Evolutionary conservation across 768 basidiomycete genomes (phyloP).

Genomic region (Suillus hirtellus): DNA sequence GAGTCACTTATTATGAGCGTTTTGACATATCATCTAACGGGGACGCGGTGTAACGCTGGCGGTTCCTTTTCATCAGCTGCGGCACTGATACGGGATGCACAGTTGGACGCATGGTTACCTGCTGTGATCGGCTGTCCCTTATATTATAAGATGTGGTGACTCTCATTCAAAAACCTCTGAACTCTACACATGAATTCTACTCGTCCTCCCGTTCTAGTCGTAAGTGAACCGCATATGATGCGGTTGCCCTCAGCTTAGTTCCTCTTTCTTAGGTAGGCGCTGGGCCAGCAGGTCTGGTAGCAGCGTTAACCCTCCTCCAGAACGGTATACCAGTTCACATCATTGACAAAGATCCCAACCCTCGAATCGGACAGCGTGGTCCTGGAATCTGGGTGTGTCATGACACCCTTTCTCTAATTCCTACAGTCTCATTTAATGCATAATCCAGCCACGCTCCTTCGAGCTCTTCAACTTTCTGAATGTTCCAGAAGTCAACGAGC

Average conservation of each 20-base stretch:
- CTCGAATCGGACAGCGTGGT: conserved; percentile 40
- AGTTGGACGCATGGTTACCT: not conserved
- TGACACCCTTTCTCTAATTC: not conserved
- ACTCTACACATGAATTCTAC: not conserved
- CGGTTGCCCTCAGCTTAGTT: not conserved
- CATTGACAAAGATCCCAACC: conserved; percentile 19
- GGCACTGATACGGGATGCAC: not conserved
- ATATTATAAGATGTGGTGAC: not conserved
- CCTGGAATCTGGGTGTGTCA: conserved; percentile 36
- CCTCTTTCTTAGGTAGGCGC: conserved; percentile 40
- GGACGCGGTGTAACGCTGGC: not conserved
- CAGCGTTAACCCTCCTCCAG: conserved; percentile 38
- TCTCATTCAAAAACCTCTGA: not conserved
- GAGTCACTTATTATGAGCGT: not conserved
- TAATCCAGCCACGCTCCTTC: conserved; percentile 40
- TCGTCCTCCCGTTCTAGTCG: conserved; percentile 11
- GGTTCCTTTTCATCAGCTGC: not conserved
- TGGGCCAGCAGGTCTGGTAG: conserved; percentile 47
- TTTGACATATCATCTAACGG: not conserved
- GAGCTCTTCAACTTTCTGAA: conserved; percentile 42
- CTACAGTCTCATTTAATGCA: no score
- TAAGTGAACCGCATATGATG: not conserved
- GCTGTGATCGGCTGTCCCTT: not conserved
- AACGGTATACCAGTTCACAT: conserved; percentile 26
- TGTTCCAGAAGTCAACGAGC: conserved; percentile 37